Percentiles rank a stretch among this genome's conserved stretches.
phyloP scores from a whole-genome alignment of 108 stramenopile species.

The Skeletonema marinoi region DNA sequence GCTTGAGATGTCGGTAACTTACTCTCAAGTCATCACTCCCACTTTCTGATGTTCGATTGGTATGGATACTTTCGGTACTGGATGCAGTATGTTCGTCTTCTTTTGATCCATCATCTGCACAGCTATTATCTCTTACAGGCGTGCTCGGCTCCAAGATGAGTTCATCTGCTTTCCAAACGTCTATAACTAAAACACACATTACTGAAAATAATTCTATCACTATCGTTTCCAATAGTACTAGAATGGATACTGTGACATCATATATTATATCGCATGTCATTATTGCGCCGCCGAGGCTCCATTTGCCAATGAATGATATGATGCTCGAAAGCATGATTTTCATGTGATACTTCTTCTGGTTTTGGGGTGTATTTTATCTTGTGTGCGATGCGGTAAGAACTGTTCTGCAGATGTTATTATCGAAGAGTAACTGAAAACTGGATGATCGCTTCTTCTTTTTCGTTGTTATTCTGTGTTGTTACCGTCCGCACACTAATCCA shows the following conservation, averaged over 20 bases:
- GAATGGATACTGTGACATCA: background rate
- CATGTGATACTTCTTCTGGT: too few relatives aligned
- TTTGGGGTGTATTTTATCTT: background rate
- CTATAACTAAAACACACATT: background rate
- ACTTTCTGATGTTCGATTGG: background rate
- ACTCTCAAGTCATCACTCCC: background rate
- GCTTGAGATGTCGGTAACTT: background rate
- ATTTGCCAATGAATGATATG: background rate
- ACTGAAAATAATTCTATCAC: background rate
- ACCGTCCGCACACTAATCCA: too few relatives aligned
- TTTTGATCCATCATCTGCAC: background rate
- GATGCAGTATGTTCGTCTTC: background rate
- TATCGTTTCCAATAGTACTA: background rate
- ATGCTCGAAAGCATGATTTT: background rate
- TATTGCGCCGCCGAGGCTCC: background rate
- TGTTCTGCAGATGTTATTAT: too few relatives aligned
- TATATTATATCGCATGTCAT: background rate
- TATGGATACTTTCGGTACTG: background rate
- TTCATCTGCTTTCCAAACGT: background rate
- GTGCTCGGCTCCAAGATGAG: background rate
- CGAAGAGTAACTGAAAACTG: too few relatives aligned
- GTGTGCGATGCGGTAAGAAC: too few relatives aligned
- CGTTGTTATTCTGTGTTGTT: too few relatives aligned
- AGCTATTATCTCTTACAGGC: background rate
- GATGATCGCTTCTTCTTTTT: too few relatives aligned